Evolutionary conservation across 2,329 filamentous ascomycete genomes (phyloP).

Genomic region (Aspergillus terreus): DNA sequence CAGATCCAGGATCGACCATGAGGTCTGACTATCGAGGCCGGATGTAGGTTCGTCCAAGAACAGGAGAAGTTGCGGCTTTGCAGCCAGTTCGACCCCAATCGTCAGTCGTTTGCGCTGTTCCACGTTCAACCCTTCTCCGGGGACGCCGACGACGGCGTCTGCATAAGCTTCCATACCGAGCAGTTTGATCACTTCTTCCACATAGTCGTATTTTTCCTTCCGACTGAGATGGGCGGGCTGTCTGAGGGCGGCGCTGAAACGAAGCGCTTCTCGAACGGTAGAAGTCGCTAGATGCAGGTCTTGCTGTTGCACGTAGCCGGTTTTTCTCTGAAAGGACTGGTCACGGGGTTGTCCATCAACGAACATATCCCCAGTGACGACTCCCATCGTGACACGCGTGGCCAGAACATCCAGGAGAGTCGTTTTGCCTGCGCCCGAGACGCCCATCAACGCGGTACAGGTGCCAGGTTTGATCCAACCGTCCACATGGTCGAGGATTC

Average conservation of each 20-base stretch:
- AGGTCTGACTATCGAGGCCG: conserved; percentile 2
- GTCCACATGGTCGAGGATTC: conserved; percentile 51
- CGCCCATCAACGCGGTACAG: conserved; percentile 49
- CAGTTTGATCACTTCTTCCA: background rate
- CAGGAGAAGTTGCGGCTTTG: conserved; percentile 1
- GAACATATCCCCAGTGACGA: background rate
- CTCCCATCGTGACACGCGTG: background rate
- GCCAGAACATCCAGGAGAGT: background rate
- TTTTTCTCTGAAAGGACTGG: background rate
- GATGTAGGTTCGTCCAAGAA: conserved; percentile 2
- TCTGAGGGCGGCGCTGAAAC: background rate
- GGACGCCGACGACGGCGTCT: background rate
- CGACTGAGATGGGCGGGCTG: background rate
- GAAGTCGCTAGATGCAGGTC: conserved; percentile 2
- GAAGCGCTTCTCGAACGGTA: background rate
- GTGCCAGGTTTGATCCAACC: conserved; percentile 52
- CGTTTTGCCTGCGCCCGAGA: background rate
- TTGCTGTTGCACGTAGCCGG: conserved; percentile 3
- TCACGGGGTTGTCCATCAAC: background rate
- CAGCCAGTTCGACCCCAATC: background rate
- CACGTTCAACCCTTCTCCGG: conserved; percentile 1
- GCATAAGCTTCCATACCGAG: conserved; percentile 1
- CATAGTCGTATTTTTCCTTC: background rate
- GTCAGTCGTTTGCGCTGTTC: conserved; percentile 2
- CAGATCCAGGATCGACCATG: conserved; percentile 1